Evolutionary conservation across 805 yeast species (phyloP), one percentile per base, ranked within the genome.

Genomic region (Zygotorulaspora sp.): DNA sequence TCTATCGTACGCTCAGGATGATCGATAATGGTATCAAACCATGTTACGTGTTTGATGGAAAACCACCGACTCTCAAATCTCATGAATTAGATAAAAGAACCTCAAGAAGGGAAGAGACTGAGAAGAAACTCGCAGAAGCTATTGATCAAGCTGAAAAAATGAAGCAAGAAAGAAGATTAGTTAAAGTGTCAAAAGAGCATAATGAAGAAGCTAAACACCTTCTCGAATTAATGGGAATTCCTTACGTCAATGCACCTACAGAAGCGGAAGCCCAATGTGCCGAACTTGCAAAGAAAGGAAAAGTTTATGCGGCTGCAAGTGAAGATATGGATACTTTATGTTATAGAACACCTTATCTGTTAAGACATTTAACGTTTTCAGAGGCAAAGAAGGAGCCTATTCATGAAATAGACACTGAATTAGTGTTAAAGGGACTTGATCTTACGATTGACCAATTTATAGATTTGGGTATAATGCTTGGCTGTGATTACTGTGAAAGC

Each of bases 251-350:
- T 38, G 97, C 98, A 0, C 98, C 99, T 1, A 82, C 96, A 58
- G 99, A 92, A 63, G 99, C 99, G 2, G 99, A 92, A 61, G 96
- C 98, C 0, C 97, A 92, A 55, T 92, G 98, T 68, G 97, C 98
- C 0, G 92, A 79, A 46, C 65, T 92, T 32, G 97, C 97, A 3
- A 75, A 78, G 41, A 75, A 78, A 9, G 97, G 96, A 2, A 88
- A 87, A 56, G 97, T 90, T 0, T 92, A 80, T 58, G 98, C 95
- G 6, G 96, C 97, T 2, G 98, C 97, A 1, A 83, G 95, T 5
- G 98, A 92, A 61, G 98, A 92, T 76, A 92, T 92, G 98, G 98
- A 92, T 64, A 92, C 98, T 1, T 62, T 92, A 39, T 92, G 97
- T 55, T 92, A 90, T 58, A 80, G 78, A 40, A 85, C 97, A 2